Conservation (phyloP, 2,329 filamentous ascomycete genomes). For the Colletotrichum sp. region DNA sequence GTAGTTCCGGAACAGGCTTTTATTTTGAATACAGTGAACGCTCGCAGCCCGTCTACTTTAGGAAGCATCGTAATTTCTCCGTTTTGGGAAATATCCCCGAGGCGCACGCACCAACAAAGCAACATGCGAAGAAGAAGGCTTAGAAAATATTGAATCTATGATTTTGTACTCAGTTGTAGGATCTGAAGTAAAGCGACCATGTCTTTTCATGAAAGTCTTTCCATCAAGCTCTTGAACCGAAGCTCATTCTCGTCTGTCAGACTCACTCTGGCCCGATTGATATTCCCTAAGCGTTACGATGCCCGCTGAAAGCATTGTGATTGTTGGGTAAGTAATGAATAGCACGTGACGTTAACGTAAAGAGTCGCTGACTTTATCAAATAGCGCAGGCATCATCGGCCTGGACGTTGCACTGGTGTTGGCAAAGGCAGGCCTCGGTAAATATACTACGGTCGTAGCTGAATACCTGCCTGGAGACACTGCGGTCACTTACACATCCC, state of each 20-base stretch:
- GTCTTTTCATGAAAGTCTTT: background rate
- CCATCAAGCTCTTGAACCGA: background rate
- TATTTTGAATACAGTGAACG: background rate
- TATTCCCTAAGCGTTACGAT: background rate
- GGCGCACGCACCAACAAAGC: background rate
- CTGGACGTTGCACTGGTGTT: conserved; percentile 44
- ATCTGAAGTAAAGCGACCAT: background rate
- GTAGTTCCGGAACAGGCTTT: background rate
- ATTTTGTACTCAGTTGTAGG: background rate
- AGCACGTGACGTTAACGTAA: background rate
- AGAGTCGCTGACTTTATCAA: background rate
- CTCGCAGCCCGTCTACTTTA: fast-evolving
- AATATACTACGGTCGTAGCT: conserved; percentile 39
- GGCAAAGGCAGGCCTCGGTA: conserved; percentile 35
- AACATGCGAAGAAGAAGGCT: background rate
- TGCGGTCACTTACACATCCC: conserved; percentile 42
- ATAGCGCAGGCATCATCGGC: conserved; percentile 43
- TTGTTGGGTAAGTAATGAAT: conserved; percentile 25
- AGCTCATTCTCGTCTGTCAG: background rate
- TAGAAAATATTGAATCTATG: background rate
- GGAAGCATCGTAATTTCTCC: background rate
- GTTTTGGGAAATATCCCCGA: background rate
- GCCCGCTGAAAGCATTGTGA: conserved; percentile 21
- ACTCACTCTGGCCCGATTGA: background rate
- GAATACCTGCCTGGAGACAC: conserved; percentile 47